Conservation (phyloP, 208 protist species). For the Lotmaria passim region DNA sequence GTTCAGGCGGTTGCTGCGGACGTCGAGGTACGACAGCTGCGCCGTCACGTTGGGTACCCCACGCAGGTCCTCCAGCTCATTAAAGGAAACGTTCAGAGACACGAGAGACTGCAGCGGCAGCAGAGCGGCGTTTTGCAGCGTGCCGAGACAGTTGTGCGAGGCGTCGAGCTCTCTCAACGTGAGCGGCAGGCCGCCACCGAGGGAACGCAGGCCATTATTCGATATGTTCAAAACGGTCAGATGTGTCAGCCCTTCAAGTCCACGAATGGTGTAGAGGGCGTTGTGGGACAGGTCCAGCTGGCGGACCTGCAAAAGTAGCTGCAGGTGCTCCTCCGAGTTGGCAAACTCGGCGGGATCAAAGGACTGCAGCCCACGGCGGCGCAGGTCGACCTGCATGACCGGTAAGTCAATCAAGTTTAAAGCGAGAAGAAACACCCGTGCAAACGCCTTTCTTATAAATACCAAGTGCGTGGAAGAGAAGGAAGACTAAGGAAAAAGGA, state of each 20-base stretch:
- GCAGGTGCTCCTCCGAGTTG: constrained; percentile 40
- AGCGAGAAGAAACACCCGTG: not conserved
- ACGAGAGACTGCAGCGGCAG: constrained; percentile 53
- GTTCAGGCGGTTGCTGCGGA: constrained; percentile 58
- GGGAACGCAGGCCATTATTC: constrained; percentile 63
- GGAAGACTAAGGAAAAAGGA: not conserved
- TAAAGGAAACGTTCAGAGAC: constrained; percentile 71
- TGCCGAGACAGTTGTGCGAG: constrained; percentile 76
- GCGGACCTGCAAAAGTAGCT: constrained; percentile 36
- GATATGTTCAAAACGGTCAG: constrained; percentile 73
- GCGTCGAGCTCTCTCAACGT: constrained; percentile 58
- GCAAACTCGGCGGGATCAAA: constrained; percentile 73
- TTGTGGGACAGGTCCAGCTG: constrained; percentile 78
- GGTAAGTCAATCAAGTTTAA: constrained; percentile 1
- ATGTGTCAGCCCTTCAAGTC: constrained; percentile 62
- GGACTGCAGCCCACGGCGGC: constrained; percentile 57
- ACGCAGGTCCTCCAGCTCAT: constrained; percentile 59
- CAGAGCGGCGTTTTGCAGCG: constrained; percentile 59
- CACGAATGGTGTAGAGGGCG: constrained; percentile 51
- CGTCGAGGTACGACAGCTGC: constrained; percentile 59
- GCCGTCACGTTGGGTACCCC: constrained; percentile 53
- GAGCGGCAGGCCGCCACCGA: constrained; percentile 59
- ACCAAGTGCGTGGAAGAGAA: not conserved
- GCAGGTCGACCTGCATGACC: constrained; percentile 63
- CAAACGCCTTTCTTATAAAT: not conserved